Base-by-base conservation (phyloP, 2,329 filamentous ascomycete genomes). In the Cladosporium sphaerospermum region DNA sequence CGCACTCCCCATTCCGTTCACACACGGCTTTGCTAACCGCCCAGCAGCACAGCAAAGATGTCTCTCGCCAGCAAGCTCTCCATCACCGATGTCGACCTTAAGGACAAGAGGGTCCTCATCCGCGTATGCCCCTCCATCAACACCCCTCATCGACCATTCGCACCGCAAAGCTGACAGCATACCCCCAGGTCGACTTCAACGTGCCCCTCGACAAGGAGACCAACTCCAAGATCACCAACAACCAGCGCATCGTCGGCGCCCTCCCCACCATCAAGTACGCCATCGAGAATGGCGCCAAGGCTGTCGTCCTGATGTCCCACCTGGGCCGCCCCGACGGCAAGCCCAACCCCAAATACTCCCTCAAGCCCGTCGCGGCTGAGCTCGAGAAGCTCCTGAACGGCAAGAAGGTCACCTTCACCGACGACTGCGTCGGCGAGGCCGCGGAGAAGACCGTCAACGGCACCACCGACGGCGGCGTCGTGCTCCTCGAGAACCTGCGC, bases 11-110 rank as follows among this genome's bases (percentile, higher is more conserved):
- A 28, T 28, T 7, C 23, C 2, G 23, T 7, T 28, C 23, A 5
- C 23, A 28, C 4, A 28, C 23, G 4, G 23, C 23, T 28, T 28
- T 23, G 36, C 19, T 48, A 33, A 53, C 23, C 45, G 34, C 33
- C 8, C 36, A 23, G 28, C 23, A 40, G 31, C 4, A 41, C 34
- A 48, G 41, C 57, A 54, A 83, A 67, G 57, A 99, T 99, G 93
- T 97, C 93, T 84, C 89, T 99, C 71, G 88, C 91, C 67, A 96
- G 85, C 83, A 99, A 99, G 83, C 88, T 99, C 67, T 88, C 90
- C 64, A 96, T 99, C 75, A 88, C 84, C 62, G 92, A 99, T 71
- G 85, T 95, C 68, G 91, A 99, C 76, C 81, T 99, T 75, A 95
- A 96, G 84, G 92, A 81, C 83, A 99, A 99, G 85, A 85, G 91